These are phyloP conservation scores for Verticillium tricorpus DNA, from an alignment of 2,329 filamentous ascomycete genomes.

Conservation along the genomic window DNA sequence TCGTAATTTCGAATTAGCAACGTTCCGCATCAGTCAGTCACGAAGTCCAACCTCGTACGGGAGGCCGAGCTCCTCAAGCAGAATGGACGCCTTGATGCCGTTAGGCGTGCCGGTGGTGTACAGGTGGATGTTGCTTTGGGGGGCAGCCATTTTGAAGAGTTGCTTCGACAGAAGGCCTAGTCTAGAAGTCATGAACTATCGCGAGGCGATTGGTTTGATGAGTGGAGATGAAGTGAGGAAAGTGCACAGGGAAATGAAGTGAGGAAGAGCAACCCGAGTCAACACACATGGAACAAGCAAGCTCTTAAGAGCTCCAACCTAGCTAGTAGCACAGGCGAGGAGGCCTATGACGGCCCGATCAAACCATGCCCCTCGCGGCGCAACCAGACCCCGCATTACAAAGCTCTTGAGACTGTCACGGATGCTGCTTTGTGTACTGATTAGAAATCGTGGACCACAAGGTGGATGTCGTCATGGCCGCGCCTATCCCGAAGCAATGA, in stretches of 20 bases:
- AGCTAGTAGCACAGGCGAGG: neutral
- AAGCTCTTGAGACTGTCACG: neutral
- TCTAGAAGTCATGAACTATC: neutral
- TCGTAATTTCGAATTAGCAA: neutral
- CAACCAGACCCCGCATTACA: neutral
- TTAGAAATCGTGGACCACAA: neutral
- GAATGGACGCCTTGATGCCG: slow-evolving; percentile 84
- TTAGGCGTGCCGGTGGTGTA: slow-evolving; percentile 85
- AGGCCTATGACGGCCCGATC: neutral
- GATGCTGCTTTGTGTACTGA: neutral
- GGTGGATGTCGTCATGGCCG: neutral
- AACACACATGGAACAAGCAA: neutral
- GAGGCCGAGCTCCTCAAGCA: slow-evolving; percentile 78
- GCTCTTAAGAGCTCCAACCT: neutral
- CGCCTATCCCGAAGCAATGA: neutral
- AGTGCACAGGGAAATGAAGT: neutral
- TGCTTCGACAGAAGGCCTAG: slow-evolving; percentile 2
- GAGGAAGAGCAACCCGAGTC: neutral
- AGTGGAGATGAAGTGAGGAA: neutral
- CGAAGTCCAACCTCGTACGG: slow-evolving; percentile 61
- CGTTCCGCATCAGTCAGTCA: neutral
- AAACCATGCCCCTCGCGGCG: neutral
- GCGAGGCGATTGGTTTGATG: neutral
- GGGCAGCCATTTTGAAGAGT: slow-evolving; percentile 34
- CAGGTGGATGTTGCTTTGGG: slow-evolving; percentile 64